These are phyloP conservation scores for Endoconidiophora polonica DNA, from an alignment of 2,329 filamentous ascomycete species.

Conservation along the genomic window DNA sequence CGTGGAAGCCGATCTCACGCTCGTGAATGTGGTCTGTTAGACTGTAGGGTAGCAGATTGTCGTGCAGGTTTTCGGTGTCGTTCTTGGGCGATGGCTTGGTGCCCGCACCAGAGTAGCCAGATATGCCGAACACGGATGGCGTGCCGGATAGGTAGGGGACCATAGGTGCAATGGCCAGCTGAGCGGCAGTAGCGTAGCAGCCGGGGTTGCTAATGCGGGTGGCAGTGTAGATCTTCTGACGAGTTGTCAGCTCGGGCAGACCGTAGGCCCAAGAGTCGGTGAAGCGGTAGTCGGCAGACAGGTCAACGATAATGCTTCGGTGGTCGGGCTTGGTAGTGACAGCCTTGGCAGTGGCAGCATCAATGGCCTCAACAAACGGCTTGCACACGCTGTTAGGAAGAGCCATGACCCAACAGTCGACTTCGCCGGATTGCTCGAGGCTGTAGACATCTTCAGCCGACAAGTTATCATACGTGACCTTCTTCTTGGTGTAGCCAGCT, in stretches of 20 bases:
- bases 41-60: conserved; percentile 85
- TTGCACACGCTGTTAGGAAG: conserved; percentile 90
- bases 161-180: conserved; percentile 74
- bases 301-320: conserved; percentile 69
- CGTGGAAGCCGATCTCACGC: conserved; percentile 66
- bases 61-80: conserved; percentile 61
- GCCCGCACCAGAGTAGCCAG: conserved; percentile 85
- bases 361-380: conserved; percentile 76
- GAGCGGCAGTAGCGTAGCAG: conserved; percentile 86
- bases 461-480: conserved; percentile 85
- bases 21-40: conserved; percentile 93
- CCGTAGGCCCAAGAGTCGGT: conserved; percentile 76
- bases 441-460: conserved; percentile 69
- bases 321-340: conserved; percentile 20
- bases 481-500: conserved; percentile 76
- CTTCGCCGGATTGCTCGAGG: conserved; percentile 67
- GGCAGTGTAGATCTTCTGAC: conserved; percentile 58
- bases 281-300: conserved; percentile 95
- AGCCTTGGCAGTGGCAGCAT: conserved; percentile 18
- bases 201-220: conserved; percentile 83
- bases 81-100: conserved; percentile 93
- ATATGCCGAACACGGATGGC: conserved; percentile 78
- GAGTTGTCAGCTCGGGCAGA: conserved; percentile 68
- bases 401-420: conserved; percentile 97
- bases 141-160: conserved; percentile 59